These are phyloP conservation scores for Wickerhamiella musiphila DNA, from an alignment of 805 yeast species.

Conservation along the genomic window DNA sequence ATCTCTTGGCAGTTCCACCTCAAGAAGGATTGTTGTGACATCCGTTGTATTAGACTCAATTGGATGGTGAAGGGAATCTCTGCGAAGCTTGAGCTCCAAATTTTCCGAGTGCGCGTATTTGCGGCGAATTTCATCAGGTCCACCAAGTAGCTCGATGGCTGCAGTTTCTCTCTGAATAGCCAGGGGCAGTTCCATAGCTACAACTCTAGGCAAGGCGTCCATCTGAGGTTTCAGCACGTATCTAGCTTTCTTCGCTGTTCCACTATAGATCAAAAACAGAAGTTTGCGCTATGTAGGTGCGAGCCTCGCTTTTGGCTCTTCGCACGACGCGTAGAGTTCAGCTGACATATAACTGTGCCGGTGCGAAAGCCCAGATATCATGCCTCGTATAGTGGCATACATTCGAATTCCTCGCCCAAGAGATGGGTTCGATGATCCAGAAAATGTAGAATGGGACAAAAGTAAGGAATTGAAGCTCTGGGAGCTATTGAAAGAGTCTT, in stretches of 20 bases:
- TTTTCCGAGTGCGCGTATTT: too few species aligned
- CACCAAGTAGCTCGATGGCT: constrained; percentile 34
- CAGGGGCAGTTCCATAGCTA: constrained; percentile 66
- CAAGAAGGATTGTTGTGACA: constrained; percentile 19
- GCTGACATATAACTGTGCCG: background rate
- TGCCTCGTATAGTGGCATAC: constrained; percentile 23
- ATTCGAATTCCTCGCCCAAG: constrained; percentile 29
- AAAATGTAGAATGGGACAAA: constrained; percentile 19
- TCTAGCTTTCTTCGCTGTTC: background rate
- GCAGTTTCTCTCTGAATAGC: constrained; percentile 32
- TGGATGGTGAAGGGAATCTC: constrained; percentile 32
- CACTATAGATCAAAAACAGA: background rate
- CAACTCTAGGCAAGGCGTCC: constrained; percentile 49
- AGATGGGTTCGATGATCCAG: constrained; percentile 27
- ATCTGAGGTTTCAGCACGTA: background rate
- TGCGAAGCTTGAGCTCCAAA: constrained; percentile 23
- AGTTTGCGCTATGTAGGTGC: background rate
- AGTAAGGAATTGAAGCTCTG: constrained; percentile 21
- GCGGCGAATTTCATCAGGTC: too few species aligned
- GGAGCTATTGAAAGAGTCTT: constrained; percentile 21
- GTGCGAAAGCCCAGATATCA: background rate
- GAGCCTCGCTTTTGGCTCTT: too few species aligned
- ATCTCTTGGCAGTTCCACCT: constrained; percentile 19
- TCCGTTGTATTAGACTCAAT: constrained; percentile 21
- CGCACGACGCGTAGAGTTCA: too few species aligned